These are phyloP conservation scores for Backusella psychrophila DNA, from an alignment of 192 early-diverging fungal genomes.

Conservation along the genomic window DNA sequence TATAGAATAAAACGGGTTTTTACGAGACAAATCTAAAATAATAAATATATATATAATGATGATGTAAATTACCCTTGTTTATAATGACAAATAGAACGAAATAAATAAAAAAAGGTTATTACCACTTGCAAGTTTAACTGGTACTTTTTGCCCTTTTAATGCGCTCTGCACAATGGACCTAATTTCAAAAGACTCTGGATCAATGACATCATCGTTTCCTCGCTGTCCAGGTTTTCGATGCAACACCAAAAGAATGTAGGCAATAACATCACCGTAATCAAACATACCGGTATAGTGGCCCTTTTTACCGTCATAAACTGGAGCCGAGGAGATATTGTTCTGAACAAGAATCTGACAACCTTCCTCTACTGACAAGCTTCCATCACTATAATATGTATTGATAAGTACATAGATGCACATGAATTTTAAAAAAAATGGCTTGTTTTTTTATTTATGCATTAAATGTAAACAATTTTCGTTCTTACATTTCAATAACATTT, in stretches of 20 bases:
- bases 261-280: conserved; percentile 80
- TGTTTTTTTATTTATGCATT: background rate
- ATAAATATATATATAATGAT: background rate
- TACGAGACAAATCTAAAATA: conserved; percentile 65
- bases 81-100: background rate
- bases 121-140: conserved; percentile 65
- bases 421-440: background rate
- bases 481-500: conserved; percentile 63
- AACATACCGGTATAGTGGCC: conserved; percentile 76
- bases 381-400: conserved; percentile 41
- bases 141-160: conserved; percentile 45
- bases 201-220: conserved; percentile 17
- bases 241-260: conserved; percentile 67
- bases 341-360: conserved; percentile 70
- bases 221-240: conserved; percentile 39
- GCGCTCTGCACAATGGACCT: conserved; percentile 53
- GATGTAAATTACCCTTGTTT: background rate
- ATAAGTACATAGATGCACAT: background rate
- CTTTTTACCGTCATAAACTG: conserved; percentile 51
- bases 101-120: conserved; percentile 3
- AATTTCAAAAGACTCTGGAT: conserved; percentile 45
- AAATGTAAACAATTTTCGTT: background rate
- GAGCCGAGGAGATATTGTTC: conserved; percentile 77
- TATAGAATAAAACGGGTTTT: conserved; percentile 83
- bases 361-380: conserved; percentile 58